Base-by-base conservation (phyloP, 169 alveolate species). In the Cryptosporidium andersoni region DNA sequence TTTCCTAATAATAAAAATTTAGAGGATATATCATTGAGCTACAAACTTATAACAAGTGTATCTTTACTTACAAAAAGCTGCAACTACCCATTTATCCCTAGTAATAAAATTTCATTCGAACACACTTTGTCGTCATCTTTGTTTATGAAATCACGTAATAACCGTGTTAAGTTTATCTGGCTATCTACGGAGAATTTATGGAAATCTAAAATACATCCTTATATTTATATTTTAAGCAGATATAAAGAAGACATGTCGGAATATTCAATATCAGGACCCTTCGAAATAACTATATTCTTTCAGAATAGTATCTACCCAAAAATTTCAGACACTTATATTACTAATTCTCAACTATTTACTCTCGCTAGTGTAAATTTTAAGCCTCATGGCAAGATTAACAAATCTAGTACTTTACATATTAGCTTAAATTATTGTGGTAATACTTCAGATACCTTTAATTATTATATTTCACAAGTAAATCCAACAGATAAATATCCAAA, bases 231-330 rank as follows among this genome's bases (percentile, higher is more conserved):
- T 8, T 74, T 49, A 8, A 60, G 65, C 45, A 4, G 9, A 4
- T 5, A 16, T 34, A 60, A 60, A 4, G 65, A 39, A 4, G 11
- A 25, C 1, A 34, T 34, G 25, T 4, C 25, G 4, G 65, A 60
- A 34, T 34, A 34, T 60, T 58, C 74, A 45, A 43, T 74, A 25
- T 74, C 85, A 8, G 85, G 85, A 34, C 85, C 85, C 5, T 74
- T 74, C 47, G 67, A 60, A 60, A 39, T 74, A n/a, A 52, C 68
- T 4, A 42, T 58, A 51, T 25, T 25, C 25, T 52, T 40, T 16
- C n/a, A 64, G 36, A 37, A 45, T 12, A 64, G 47, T 3, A 58
- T 63, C n/a, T 25, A 16, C 1, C 36, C 11, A 36, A 62, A 45
- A 9, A 34, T 74, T 40, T 6, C 45, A 2, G 74, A 58, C 2